Evolutionary conservation across 2,329 filamentous ascomycete species (phyloP).

Genomic region (Colletotrichum liaoningense): DNA sequence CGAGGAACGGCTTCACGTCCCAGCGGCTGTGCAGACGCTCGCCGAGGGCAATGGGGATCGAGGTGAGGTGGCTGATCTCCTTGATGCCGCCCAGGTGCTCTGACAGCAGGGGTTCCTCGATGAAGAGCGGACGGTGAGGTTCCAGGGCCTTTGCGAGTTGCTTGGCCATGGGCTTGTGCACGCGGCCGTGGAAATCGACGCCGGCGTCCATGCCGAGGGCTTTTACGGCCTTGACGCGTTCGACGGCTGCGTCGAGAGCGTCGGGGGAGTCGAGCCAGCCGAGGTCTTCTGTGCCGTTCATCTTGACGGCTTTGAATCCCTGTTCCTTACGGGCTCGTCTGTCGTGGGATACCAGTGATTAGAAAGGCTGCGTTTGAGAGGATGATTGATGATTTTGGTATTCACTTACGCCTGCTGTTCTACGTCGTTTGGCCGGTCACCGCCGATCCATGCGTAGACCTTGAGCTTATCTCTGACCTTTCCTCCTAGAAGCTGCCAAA

Average conservation of each 20-base stretch:
- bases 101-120: slow-evolving; percentile 77
- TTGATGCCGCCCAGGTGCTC: slow-evolving; percentile 76
- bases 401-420: slow-evolving; percentile 67
- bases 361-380: background rate
- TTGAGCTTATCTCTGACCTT: slow-evolving; percentile 77
- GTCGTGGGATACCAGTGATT: background rate
- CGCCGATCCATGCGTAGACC: slow-evolving; percentile 84
- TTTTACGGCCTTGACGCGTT: slow-evolving; percentile 77
- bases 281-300: slow-evolving; percentile 83
- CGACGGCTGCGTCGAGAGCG: slow-evolving; percentile 70
- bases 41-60: slow-evolving; percentile 76
- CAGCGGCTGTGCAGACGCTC: slow-evolving; percentile 79
- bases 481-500: slow-evolving; percentile 80
- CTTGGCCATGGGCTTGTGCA: slow-evolving; percentile 85
- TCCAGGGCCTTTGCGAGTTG: slow-evolving; percentile 76
- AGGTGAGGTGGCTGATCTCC: slow-evolving; percentile 64
- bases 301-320: slow-evolving; percentile 77
- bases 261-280: slow-evolving; percentile 81
- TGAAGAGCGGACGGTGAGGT: slow-evolving; percentile 77
- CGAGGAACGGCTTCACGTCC: slow-evolving; percentile 79
- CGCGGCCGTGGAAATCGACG: slow-evolving; percentile 81
- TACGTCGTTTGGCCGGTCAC: slow-evolving; percentile 76
- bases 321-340: slow-evolving; percentile 68
- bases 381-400: background rate
- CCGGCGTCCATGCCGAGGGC: slow-evolving; percentile 77